Base-by-base conservation (phyloP, 2,329 filamentous ascomycete genomes). In the Cladophialophora immunda region DNA sequence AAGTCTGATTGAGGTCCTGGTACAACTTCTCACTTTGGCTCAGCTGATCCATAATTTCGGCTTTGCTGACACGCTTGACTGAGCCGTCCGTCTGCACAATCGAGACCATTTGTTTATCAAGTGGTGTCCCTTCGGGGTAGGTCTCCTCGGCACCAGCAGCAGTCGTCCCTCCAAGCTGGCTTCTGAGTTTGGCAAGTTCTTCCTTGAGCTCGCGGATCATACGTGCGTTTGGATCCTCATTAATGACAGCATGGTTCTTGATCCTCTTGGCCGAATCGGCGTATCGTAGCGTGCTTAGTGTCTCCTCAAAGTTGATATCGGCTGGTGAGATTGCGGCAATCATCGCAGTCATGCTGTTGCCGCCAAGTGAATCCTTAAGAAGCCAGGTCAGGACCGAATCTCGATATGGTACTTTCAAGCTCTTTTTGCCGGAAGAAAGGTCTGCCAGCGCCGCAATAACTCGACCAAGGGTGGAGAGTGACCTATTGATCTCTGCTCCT, bases 281-380 rank as follows among this genome's bases (percentile, higher is more conserved):
- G 79, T 99, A 99, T 75, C 96, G 89, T 30, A 99, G 85, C 0
- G 95, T 99, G 77, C 94, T 95, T 19, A 99, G 85, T 0, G 96
- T 99, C 80, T 99, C 95, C 72, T 99, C 95, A 76, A 97, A 98
- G 80, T 99, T 99, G 82, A 98, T 98, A 80, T 99, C 95, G 62
- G 95, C 95, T 3, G 95, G 95, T 75, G 94, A 97, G 76, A 99
- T 97, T 60, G 94, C 94, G 58, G 95, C 96, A 84, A 99, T 99
- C 96, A 99, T 99, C 67, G 95, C 95, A 27, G 95, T 99, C 92
- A 98, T 94, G 78, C 94, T 98, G 84, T 99, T 99, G 75, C 95
- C 95, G 77, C 95, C 95, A 5, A 99, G 82, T 3, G 94, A 98
- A 78, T 99, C 96, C 77, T 99, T 99, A 71, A 99, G 81, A 53